phyloP scores from a whole-genome alignment of 805 yeast species.

The Myxozyma nipponensis region DNA sequence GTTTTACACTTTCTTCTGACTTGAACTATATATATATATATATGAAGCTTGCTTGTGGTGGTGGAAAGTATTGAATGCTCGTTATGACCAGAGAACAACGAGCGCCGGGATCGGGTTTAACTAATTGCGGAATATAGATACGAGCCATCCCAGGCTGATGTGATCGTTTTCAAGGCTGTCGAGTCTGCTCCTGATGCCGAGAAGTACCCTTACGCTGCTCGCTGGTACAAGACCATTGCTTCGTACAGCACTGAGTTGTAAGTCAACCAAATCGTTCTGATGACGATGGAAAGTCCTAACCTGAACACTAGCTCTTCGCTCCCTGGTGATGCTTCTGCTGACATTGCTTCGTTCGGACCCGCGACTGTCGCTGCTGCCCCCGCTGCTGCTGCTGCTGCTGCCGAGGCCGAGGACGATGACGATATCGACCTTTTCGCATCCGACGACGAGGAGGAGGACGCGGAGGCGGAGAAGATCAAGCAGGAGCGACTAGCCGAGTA shows the following conservation, averaged over 20 bases:
- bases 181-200: slow-evolving; percentile 45
- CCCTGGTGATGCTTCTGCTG: slow-evolving; percentile 51
- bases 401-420: slow-evolving; percentile 78
- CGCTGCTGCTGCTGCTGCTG: slow-evolving; percentile 57
- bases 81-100: slow-evolving; percentile 1
- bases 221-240: slow-evolving; percentile 99
- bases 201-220: slow-evolving; percentile 92
- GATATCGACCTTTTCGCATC: slow-evolving; percentile 95
- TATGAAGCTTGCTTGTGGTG: neutral
- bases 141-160: slow-evolving; percentile 94
- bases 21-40: neutral
- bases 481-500: slow-evolving; percentile 97
- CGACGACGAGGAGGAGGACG: slow-evolving; percentile 91
- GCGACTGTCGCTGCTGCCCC: slow-evolving; percentile 39
- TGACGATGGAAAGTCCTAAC: neutral
- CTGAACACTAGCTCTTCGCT: slow-evolving; percentile 52
- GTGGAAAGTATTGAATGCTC: neutral
- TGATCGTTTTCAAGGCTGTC: slow-evolving; percentile 84
- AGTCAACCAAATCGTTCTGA: slow-evolving; percentile 34
- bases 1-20: slow-evolving; percentile 39
- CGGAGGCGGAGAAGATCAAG: slow-evolving; percentile 94
- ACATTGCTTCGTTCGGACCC: slow-evolving; percentile 38
- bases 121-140: slow-evolving; percentile 49
- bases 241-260: slow-evolving; percentile 69
- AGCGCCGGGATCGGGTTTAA: too few species aligned